Base-by-base conservation (phyloP, 441 rosid species). In the Syzygium malaccense region DNA sequence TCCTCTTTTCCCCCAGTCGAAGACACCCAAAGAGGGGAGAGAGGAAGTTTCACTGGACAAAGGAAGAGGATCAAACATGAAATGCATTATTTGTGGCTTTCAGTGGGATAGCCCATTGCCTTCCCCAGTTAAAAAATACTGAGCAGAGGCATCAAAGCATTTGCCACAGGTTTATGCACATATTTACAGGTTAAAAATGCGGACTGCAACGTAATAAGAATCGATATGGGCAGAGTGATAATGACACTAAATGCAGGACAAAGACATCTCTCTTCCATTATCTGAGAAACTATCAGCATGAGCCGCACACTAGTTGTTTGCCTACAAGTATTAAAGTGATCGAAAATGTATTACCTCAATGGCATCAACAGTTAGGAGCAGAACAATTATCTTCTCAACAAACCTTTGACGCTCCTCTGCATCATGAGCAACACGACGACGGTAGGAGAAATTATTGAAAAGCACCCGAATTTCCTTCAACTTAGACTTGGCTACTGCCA, bases 341-440 rank as follows among this genome's bases (percentile, higher is more conserved):
- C 1, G 4, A 56, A 53, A 56, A 80, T 2, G 18, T 49, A 23
- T 89, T 95, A 98, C 99, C 99, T 98, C 99, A 89, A 96, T 95
- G 92, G 97, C 96, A 91, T 96, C 99, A 89, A 96, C 97, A 0
- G 99, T 96, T 54, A 97, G 99, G 41, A 98, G 99, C 90, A 97
- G 93, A 30, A 98, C 99, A 86, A 98, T 98, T 58, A 97, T 95
- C 91, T 90, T 96, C 86, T 97, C 98, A 10, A 95, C 91, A 87
- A 98, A 96, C 88, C 94, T 95, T 89, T 96, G 98, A 49, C 94
- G 94, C 92, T 98, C 99, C 94, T 91, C 99, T 18, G 97, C 95
- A 88, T 96, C 96, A 45, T 92, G 96, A 85, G 95, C 87, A 51
- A 98, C 88, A 62, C 92, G 93, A 45, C 94, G 94, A 33, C 99